Evolutionary conservation across 1,284 basidiomycete genomes (phyloP), one percentile per base, ranked within the genome.

Genomic region (Rhodotorula sp.): DNA sequence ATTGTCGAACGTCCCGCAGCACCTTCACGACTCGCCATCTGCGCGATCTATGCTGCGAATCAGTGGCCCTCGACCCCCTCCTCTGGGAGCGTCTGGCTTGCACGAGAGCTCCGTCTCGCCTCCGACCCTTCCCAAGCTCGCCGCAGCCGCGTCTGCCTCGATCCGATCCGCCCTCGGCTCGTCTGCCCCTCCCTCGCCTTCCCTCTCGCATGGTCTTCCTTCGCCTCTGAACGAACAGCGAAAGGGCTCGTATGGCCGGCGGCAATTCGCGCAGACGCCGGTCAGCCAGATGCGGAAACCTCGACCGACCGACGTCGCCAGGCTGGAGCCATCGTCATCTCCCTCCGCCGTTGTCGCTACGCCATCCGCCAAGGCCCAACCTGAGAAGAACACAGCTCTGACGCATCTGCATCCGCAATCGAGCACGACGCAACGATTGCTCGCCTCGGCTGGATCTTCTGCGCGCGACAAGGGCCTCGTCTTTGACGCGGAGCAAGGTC

Each of bases 391-490:
- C 23, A 5, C 60, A 39, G 34, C 21, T 47, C 60, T 16, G 64
- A 74, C 65, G 46, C 59, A 82, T 54, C 94, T 96, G 74, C 87
- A 87, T 10, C 93, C 93, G 2, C 21, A 64, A 10, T 52, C 64
- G 0, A 85, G 86, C 59, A 92, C 94, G 77, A 84, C 95, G 20
- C 60, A 65, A 56, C 64, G 61, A 5, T 31, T 75, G 8, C 65
- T 75, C 48, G 69, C 71, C 10, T 88, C 89, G 20, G 79, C 86
- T 52, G 18, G 78, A 80, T 15, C 83, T 92, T 34, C 89, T 5
- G 89, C 92, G 39, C 85, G 87, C 63, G 87, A 93, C 58, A 92
- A 92, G 1, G 87, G 87, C 79, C 95, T 97, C 93, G 83, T 91
- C 54, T 93, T 89, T 76, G 93, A 96, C 82, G 87, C 85, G 68